phyloP scores from a whole-genome alignment of 1,284 basidiomycete genomes.

The Inonotus obliquus region DNA sequence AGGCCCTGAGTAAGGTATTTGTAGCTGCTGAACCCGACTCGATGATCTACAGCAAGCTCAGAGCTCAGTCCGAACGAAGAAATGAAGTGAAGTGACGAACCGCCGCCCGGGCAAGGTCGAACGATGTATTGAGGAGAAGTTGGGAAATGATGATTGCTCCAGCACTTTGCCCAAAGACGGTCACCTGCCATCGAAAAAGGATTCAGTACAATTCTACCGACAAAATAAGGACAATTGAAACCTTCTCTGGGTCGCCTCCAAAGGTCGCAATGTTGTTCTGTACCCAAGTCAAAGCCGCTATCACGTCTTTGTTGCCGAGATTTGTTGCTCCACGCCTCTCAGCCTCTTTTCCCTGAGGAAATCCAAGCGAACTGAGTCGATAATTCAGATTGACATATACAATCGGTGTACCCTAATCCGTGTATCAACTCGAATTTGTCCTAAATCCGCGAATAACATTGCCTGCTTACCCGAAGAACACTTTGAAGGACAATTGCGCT shows the following conservation, averaged over 20 bases:
- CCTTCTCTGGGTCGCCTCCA: constrained; percentile 45
- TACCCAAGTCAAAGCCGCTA: constrained; percentile 43
- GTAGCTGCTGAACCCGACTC: constrained; percentile 39
- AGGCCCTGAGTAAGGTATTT: constrained; percentile 28
- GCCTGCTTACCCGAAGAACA: constrained; percentile 36
- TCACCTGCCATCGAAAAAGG: constrained; percentile 33
- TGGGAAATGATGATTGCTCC: constrained; percentile 43
- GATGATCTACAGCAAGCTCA: constrained; percentile 34
- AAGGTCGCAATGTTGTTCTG: constrained; percentile 42
- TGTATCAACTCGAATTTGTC: background rate
- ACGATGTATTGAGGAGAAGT: constrained; percentile 38
- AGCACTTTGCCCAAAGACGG: constrained; percentile 51
- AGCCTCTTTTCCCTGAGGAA: constrained; percentile 45
- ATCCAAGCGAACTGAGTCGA: constrained; percentile 45
- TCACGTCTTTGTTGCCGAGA: constrained; percentile 40
- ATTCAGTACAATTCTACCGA: background rate
- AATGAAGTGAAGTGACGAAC: constrained; percentile 29
- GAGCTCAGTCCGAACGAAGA: background rate
- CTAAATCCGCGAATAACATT: background rate
- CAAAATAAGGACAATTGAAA: constrained; percentile 8
- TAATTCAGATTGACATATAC: constrained; percentile 58
- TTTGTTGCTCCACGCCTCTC: constrained; percentile 34
- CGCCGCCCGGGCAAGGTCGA: constrained; percentile 39
- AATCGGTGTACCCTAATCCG: constrained; percentile 35
- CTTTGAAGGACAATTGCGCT: constrained; percentile 42